Evolutionary conservation across 1,284 basidiomycete species (phyloP).

Genomic region (Gymnopus androsaceus): DNA sequence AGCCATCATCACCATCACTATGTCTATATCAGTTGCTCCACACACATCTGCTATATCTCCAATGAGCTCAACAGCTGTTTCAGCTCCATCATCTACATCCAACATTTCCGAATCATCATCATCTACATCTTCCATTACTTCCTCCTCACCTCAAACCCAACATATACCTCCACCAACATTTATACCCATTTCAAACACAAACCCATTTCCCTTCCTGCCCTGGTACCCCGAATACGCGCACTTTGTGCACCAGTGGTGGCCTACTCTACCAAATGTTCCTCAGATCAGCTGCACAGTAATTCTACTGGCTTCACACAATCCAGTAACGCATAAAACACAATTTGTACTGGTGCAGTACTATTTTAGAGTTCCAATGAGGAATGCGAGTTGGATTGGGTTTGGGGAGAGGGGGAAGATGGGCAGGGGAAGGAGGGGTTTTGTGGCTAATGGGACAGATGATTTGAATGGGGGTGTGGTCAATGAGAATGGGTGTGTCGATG

Average conservation of each 20-base stretch:
- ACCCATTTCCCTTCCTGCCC: conserved; percentile 56
- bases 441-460: too few species aligned
- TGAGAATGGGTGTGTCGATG: too few species aligned
- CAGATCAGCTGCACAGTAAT: conserved; percentile 73
- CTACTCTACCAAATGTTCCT: conserved; percentile 51
- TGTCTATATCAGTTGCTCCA: neutral
- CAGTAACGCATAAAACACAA: conserved; percentile 52
- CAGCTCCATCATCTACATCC: too few species aligned
- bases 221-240: conserved; percentile 75
- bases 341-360: conserved; percentile 78
- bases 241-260: conserved; percentile 80
- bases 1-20: conserved; percentile 7
- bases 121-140: neutral
- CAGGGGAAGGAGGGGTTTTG: too few species aligned
- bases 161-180: neutral
- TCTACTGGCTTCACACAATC: conserved; percentile 61
- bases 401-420: conserved; percentile 1
- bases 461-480: too few species aligned
- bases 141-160: neutral
- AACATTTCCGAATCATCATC: too few species aligned
- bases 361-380: conserved; percentile 59
- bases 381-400: conserved; percentile 17
- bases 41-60: neutral
- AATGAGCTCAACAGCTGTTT: neutral
- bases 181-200: conserved; percentile 31